These are phyloP conservation scores for Backusella mclennaniae DNA, from an alignment of 192 early-diverging fungal species.

Conservation along the genomic window DNA sequence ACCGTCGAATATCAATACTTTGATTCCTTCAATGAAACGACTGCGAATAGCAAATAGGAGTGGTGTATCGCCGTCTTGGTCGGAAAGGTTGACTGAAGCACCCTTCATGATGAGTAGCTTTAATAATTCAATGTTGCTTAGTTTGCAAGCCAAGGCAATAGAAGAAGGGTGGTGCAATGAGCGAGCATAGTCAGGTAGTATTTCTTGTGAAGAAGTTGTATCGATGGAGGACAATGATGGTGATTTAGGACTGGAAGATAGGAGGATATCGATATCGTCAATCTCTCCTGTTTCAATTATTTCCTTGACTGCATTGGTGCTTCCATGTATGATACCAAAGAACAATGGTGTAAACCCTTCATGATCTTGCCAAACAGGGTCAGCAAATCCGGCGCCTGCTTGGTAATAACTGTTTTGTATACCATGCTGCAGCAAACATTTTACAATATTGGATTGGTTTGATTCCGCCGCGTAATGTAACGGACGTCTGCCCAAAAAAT, in stretches of 20 bases:
- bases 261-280: slow-evolving; percentile 44
- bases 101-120: slow-evolving; percentile 50
- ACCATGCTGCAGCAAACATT: slow-evolving; percentile 43
- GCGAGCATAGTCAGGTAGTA: slow-evolving; percentile 12
- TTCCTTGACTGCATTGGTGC: slow-evolving; percentile 40
- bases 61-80: slow-evolving; percentile 68
- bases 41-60: slow-evolving; percentile 52
- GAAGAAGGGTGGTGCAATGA: slow-evolving; percentile 39
- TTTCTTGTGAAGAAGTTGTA: not conserved
- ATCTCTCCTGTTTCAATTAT: slow-evolving; percentile 54
- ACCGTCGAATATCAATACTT: slow-evolving; percentile 38
- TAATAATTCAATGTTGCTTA: slow-evolving; percentile 45
- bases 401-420: slow-evolving; percentile 36
- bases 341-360: slow-evolving; percentile 66
- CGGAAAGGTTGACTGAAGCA: slow-evolving; percentile 55
- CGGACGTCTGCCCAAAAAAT: slow-evolving; percentile 57
- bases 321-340: slow-evolving; percentile 55
- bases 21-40: slow-evolving; percentile 50
- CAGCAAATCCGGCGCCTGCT: slow-evolving; percentile 26
- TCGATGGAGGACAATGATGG: not conserved
- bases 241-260: slow-evolving; percentile 11
- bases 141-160: slow-evolving; percentile 49
- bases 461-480: slow-evolving; percentile 62
- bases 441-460: slow-evolving; percentile 42
- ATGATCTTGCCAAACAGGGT: slow-evolving; percentile 53